Evolutionary conservation across 257 asterid genomes (phyloP), one percentile per base, ranked within the genome.

Genomic region (Gardenia jasminoides): DNA sequence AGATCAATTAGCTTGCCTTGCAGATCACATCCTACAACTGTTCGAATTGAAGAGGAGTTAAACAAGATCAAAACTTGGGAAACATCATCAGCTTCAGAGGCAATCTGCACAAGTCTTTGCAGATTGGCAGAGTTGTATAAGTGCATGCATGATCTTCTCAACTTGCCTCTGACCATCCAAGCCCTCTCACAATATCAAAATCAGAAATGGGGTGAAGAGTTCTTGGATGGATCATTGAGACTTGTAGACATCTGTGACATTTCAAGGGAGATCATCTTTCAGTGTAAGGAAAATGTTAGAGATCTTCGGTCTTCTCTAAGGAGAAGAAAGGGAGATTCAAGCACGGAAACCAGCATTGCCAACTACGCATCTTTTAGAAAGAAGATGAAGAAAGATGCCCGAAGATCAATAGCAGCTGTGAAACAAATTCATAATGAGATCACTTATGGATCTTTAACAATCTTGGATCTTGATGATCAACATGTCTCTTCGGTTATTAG

Each of bases 11-110:
- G 87, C 79, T 76, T 81, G 78, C 87, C 85, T 33, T 47, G 79
- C 81, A 74, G 87, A 73, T 81, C 87, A 76, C 89, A 83, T 68
- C 87, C 89, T 11, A 62, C 84, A 28, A 79, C 83, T 16, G 72
- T 78, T 11, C 66, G 56, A 52, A 61, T 76, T 79, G 84, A 86
- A 76, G 85, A 81, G 71, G 84, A 79, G 80, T 3, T 86, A 58
- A 79, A 48, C 36, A 77, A 81, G 58, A 68, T 79, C 50, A 81
- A 64, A 36, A 59, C 73, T 47, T 78, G 78, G 82, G 78, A 64
- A 26, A 7, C 66, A 59, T 59, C 73, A 54, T 15, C 72, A 15
- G 15, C 79, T 41, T 28, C 85, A 43, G 81, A 70, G 75, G 58
- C 65, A 11, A 75, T 81, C 68, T 81, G 77, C 73, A 26, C 17